These are phyloP conservation scores for Puccinia coronata DNA, from an alignment of 1,284 basidiomycete species.

Conservation along the genomic window DNA sequence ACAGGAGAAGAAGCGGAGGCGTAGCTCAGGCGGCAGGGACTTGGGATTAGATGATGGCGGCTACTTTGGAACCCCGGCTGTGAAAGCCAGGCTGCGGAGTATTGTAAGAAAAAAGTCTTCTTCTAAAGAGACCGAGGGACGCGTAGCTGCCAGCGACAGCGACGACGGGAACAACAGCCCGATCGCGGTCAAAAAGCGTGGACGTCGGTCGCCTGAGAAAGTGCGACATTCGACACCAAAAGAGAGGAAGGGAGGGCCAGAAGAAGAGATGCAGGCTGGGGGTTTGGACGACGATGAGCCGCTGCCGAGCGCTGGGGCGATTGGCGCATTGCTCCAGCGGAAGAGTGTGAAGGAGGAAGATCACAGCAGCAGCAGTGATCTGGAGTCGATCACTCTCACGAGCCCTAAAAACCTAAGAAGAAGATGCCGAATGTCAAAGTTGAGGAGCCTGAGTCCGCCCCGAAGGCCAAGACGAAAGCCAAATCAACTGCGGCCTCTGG, in stretches of 20 bases:
- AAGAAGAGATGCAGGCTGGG: not conserved
- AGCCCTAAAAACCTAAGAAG: not conserved
- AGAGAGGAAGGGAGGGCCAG: not conserved
- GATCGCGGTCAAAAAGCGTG: not conserved
- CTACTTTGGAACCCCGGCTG: slow-evolving; percentile 13
- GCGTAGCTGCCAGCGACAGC: not conserved
- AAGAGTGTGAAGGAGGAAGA: not conserved
- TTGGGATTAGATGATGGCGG: slow-evolving; percentile 22
- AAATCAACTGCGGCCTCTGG: not conserved
- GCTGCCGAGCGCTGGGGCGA: not conserved
- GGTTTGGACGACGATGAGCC: not conserved
- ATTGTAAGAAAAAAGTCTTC: not conserved
- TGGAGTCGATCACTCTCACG: not conserved
- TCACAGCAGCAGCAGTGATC: not conserved
- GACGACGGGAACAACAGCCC: not conserved
- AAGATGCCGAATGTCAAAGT: not conserved
- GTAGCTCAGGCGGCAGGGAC: not conserved
- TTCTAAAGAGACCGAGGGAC: not conserved
- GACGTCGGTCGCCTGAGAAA: not conserved
- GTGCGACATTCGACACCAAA: not conserved
- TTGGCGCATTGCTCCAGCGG: not conserved
- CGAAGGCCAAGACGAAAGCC: not conserved
- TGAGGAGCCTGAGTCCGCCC: not conserved
- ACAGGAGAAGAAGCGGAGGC: slow-evolving; percentile 33
- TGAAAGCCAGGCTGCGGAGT: not conserved